A percentile compares a stretch with the other conserved stretches of the same genome.
phyloP scores from a whole-genome alignment of 345 rosid species.

The Syzygium aromaticum region DNA sequence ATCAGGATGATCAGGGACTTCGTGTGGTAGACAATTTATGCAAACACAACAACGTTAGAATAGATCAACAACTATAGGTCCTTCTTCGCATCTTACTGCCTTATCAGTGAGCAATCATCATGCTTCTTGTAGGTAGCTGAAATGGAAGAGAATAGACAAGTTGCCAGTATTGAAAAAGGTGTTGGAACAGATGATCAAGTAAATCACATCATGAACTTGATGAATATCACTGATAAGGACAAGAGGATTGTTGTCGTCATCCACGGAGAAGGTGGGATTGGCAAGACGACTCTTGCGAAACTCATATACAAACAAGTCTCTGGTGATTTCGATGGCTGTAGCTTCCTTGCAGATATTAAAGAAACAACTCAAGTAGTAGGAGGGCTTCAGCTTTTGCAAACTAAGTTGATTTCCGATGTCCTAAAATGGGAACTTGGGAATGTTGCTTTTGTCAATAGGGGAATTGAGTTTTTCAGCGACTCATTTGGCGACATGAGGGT shows the following conservation, averaged over 20 bases:
- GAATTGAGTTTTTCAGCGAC: not conserved
- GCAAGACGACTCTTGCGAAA: conserved; percentile 18
- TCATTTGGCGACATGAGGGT: not conserved
- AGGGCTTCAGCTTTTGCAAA: not conserved
- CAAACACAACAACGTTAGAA: accelerated
- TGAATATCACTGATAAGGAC: not conserved
- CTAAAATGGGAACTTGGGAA: not conserved
- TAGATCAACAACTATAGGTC: not conserved
- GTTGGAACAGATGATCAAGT: not conserved
- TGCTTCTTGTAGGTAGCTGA: not conserved
- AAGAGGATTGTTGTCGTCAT: not conserved
- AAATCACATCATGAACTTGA: not conserved
- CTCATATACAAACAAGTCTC: conserved; percentile 7
- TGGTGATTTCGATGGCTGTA: conserved; percentile 17
- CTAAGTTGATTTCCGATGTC: not conserved
- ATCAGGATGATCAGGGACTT: not conserved
- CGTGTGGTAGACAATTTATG: not conserved
- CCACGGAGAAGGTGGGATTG: not conserved
- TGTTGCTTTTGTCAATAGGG: not conserved
- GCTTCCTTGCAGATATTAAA: conserved; percentile 21
- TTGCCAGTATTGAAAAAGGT: not conserved
- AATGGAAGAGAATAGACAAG: not conserved
- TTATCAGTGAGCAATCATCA: not conserved
- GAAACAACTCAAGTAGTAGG: not conserved
- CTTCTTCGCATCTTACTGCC: not conserved